Percentiles rank a stretch among this genome's conserved stretches.
phyloP scores from a whole-genome alignment of 805 yeast species.

The Kodamaea laetipori region DNA sequence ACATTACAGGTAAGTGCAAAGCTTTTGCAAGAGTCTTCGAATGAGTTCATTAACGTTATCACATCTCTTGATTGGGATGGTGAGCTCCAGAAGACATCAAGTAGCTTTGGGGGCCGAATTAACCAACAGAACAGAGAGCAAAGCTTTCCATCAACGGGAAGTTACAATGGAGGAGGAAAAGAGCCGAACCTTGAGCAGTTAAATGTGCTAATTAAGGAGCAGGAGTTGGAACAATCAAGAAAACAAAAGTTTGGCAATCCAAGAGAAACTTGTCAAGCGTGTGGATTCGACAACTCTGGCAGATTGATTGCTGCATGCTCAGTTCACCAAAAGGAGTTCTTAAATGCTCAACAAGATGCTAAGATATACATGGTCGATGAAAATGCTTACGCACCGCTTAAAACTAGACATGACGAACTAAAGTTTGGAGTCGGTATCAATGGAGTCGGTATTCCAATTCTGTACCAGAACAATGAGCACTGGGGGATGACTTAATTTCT shows the following conservation, averaged over 20 bases:
- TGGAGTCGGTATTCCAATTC: not conserved
- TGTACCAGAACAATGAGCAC: conserved; percentile 6
- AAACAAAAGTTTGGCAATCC: not conserved
- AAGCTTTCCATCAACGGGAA: conserved; percentile 1
- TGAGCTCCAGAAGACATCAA: not conserved
- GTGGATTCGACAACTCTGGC: not conserved
- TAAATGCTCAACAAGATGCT: not conserved
- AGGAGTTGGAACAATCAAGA: conserved; percentile 1
- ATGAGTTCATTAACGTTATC: conserved; percentile 8
- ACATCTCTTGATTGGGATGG: conserved; percentile 13
- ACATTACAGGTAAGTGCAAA: conserved; percentile 32
- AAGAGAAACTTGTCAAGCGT: not conserved
- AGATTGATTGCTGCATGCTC: not conserved
- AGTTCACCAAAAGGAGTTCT: not conserved
- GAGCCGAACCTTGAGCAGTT: not conserved
- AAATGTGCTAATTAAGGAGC: not conserved
- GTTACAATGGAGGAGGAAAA: conserved; percentile 2
- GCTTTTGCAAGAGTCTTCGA: conserved; percentile 13
- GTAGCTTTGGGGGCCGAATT: not conserved
- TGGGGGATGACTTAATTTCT: conserved; percentile 1
- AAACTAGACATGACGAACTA: not conserved
- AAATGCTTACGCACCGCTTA: not conserved
- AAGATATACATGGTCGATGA: not conserved
- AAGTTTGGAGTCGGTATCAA: not conserved
- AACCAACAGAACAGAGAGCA: conserved; percentile 6